phyloP scores from a whole-genome alignment of 345 rosid genomes.

The Eucalyptus globulus region DNA sequence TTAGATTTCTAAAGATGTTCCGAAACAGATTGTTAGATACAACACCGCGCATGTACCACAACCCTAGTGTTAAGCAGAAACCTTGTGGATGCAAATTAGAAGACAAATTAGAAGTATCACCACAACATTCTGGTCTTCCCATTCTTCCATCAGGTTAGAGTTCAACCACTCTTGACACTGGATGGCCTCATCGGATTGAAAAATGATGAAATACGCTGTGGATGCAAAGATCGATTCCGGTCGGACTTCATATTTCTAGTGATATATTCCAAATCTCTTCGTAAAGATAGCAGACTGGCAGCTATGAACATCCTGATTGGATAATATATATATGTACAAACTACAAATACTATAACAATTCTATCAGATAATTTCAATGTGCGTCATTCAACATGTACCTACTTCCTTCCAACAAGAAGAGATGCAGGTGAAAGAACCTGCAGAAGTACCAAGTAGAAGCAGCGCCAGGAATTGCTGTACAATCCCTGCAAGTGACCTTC shows the following conservation, averaged over 20 bases:
- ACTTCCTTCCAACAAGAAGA: not conserved
- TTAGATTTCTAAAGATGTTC: not conserved
- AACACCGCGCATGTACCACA: not conserved
- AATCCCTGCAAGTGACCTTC: not conserved
- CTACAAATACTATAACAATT: not conserved
- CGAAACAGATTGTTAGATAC: not conserved
- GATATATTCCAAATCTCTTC: not conserved
- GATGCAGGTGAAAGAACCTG: not conserved
- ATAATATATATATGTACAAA: not conserved
- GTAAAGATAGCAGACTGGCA: not conserved
- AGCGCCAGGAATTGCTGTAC: not conserved
- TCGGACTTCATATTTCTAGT: not conserved
- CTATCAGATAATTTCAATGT: not conserved
- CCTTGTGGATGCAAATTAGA: not conserved
- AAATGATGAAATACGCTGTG: not conserved
- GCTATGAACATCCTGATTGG: not conserved
- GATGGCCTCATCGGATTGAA: not conserved
- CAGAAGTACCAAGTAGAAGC: not conserved
- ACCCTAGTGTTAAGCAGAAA: not conserved
- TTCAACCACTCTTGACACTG: not conserved
- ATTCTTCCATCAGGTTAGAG: not conserved
- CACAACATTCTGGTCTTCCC: not conserved
- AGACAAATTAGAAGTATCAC: not conserved
- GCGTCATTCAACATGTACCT: not conserved
- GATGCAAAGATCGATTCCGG: not conserved